Conservation (phyloP, 345 rosid genomes). For the Brassica carinata region DNA sequence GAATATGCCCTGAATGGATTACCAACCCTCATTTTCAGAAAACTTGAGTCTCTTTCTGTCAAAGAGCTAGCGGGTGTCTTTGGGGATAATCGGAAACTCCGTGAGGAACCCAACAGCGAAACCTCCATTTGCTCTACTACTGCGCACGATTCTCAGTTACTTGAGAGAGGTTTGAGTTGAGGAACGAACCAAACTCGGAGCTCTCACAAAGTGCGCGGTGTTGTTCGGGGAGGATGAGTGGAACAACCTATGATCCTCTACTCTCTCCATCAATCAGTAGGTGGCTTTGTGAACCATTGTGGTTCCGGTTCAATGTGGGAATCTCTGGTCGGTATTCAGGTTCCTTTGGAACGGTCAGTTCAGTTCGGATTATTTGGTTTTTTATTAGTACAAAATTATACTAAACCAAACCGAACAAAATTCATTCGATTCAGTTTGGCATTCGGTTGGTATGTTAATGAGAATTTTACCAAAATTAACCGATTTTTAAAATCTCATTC, state of each 20-base stretch:
- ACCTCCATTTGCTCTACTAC: slow-evolving; percentile 44
- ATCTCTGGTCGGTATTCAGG: background rate
- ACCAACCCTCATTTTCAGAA: slow-evolving; percentile 28
- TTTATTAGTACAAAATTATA: too few relatives aligned
- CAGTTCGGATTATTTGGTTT: too few relatives aligned
- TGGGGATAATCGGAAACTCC: slow-evolving; percentile 38
- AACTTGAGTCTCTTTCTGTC: slow-evolving; percentile 30
- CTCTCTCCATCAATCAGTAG: background rate
- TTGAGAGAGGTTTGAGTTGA: too few relatives aligned
- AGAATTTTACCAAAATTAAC: too few relatives aligned
- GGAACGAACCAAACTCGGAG: too few relatives aligned
- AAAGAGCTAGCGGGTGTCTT: slow-evolving; percentile 33
- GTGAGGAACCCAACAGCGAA: slow-evolving; percentile 47
- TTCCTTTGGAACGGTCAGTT: too few relatives aligned
- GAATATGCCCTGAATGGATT: slow-evolving; percentile 19
- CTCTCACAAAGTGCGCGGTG: too few relatives aligned
- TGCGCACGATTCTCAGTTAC: too few relatives aligned
- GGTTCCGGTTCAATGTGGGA: background rate
- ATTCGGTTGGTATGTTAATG: too few relatives aligned
- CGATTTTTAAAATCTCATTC: too few relatives aligned
- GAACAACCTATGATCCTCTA: background rate
- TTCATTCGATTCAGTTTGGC: too few relatives aligned
- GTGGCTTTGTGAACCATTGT: background rate
- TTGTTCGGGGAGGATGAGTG: background rate
- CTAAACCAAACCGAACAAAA: too few relatives aligned